These are phyloP conservation scores for Kwoniella dendrophila DNA, from an alignment of 768 basidiomycete species.

Conservation along the genomic window DNA sequence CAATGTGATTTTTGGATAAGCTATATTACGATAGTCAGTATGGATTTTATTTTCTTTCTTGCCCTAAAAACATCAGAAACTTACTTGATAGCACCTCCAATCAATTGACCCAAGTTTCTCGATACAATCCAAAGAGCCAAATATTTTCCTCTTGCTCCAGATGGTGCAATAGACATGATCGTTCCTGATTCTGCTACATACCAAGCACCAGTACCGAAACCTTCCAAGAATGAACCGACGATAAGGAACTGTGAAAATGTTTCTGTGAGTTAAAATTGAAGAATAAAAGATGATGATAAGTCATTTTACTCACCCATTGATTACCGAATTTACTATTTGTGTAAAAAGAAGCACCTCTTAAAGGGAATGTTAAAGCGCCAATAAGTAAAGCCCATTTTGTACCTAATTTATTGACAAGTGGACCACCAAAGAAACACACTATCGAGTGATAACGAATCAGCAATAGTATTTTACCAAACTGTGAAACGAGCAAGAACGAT, in stretches of 20 bases:
- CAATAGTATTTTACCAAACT: neutral
- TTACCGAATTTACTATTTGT: slow-evolving; percentile 14
- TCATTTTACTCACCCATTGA: slow-evolving; percentile 8
- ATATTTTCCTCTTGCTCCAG: slow-evolving; percentile 30
- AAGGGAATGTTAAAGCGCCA: slow-evolving; percentile 22
- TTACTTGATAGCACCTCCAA: slow-evolving; percentile 33
- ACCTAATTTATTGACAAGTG: slow-evolving; percentile 44
- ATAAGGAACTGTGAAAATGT: slow-evolving; percentile 8
- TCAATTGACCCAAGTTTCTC: slow-evolving; percentile 26
- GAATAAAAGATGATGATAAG: too few relatives aligned
- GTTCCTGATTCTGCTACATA: slow-evolving; percentile 32
- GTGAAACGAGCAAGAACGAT: neutral
- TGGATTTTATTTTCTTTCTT: too few relatives aligned
- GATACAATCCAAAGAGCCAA: slow-evolving; percentile 31
- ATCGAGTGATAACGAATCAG: neutral
- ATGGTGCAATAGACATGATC: slow-evolving; percentile 29
- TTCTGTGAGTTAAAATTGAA: neutral
- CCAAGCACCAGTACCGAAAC: slow-evolving; percentile 23
- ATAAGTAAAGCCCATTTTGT: slow-evolving; percentile 39
- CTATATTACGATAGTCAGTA: too few relatives aligned
- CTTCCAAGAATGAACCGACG: slow-evolving; percentile 21
- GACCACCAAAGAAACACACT: slow-evolving; percentile 39
- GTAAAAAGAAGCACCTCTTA: slow-evolving; percentile 18
- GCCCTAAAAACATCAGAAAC: too few relatives aligned
- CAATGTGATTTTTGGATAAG: slow-evolving; percentile 19